Conservation (phyloP, 257 asterid genomes). For the Primulina huaijiensis region DNA sequence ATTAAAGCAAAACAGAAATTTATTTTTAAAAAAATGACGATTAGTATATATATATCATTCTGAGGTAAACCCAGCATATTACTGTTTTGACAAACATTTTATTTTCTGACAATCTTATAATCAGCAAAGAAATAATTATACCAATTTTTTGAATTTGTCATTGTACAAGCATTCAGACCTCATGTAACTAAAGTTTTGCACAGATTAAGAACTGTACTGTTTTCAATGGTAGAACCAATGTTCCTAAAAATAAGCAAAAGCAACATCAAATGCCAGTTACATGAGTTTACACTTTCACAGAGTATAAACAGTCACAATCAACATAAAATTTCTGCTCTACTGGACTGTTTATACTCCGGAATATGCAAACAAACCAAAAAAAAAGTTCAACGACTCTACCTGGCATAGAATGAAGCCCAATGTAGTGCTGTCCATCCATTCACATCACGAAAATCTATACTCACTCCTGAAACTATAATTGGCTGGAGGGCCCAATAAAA, state of each 20-base stretch:
- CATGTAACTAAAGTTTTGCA: background rate
- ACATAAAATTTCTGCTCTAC: conserved; percentile 12
- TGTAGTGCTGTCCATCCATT: conserved; percentile 99
- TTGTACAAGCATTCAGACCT: background rate
- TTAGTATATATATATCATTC: background rate
- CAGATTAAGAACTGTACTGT: background rate
- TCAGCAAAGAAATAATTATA: background rate
- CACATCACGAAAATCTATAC: conserved; percentile 87
- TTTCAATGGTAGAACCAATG: background rate
- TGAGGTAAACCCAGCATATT: conserved; percentile 12
- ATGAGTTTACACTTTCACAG: background rate
- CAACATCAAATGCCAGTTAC: conserved; percentile 14
- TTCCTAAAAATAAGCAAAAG: background rate
- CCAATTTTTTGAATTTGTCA: background rate
- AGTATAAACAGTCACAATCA: conserved; percentile 16
- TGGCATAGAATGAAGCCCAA: conserved; percentile 95
- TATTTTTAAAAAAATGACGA: background rate
- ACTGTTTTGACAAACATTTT: conserved; percentile 12
- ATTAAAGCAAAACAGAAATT: conserved; percentile 14
- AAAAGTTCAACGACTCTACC: conserved; percentile 43
- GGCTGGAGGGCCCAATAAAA: conserved; percentile 87
- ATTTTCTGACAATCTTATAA: background rate
- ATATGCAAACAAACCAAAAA: conserved; percentile 16
- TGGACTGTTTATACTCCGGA: conserved; percentile 6
- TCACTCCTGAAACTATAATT: conserved; percentile 61